Percentiles rank a stretch among this genome's conserved stretches.
phyloP scores from a whole-genome alignment of 495 filamentous ascomycete genomes.

The Oidiodendron maius region DNA sequence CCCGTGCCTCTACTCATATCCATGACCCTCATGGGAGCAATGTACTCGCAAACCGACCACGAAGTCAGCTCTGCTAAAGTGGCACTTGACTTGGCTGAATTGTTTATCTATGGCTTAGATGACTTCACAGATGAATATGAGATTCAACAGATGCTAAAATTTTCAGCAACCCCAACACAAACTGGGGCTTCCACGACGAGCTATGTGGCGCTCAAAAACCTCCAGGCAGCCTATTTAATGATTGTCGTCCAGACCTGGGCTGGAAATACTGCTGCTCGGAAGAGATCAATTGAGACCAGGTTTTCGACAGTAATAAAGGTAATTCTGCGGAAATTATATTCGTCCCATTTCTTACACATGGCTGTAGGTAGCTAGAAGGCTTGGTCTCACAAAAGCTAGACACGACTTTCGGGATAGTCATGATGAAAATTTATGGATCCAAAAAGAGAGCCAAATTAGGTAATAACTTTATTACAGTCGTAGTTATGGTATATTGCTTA shows the following conservation, averaged over 20 bases:
- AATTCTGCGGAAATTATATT: neutral
- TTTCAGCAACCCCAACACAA: neutral
- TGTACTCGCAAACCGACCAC: constrained; percentile 37
- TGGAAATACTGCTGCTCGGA: constrained; percentile 32
- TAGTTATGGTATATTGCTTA: neutral
- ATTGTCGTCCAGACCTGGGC: constrained; percentile 41
- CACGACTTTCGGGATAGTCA: constrained; percentile 9
- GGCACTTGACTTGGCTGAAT: constrained; percentile 40
- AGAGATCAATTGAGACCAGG: constrained; percentile 38
- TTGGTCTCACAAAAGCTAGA: constrained; percentile 10
- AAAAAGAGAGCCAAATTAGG: constrained; percentile 12
- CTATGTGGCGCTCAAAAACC: constrained; percentile 29
- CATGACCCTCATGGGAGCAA: constrained; percentile 40
- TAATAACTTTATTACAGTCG: neutral
- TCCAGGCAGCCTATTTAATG: constrained; percentile 40
- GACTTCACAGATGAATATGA: constrained; percentile 37
- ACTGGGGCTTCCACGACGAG: neutral
- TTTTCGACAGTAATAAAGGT: constrained; percentile 36
- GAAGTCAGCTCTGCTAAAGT: constrained; percentile 34
- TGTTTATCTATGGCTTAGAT: constrained; percentile 38
- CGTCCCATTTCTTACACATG: neutral
- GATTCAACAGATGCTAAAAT: constrained; percentile 22
- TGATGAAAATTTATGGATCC: constrained; percentile 13
- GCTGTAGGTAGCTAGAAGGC: constrained; percentile 8
- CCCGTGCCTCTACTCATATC: constrained; percentile 33